Evolutionary conservation across 2,329 filamentous ascomycete genomes (phyloP).

Genomic region (Xylaria multiplex): DNA sequence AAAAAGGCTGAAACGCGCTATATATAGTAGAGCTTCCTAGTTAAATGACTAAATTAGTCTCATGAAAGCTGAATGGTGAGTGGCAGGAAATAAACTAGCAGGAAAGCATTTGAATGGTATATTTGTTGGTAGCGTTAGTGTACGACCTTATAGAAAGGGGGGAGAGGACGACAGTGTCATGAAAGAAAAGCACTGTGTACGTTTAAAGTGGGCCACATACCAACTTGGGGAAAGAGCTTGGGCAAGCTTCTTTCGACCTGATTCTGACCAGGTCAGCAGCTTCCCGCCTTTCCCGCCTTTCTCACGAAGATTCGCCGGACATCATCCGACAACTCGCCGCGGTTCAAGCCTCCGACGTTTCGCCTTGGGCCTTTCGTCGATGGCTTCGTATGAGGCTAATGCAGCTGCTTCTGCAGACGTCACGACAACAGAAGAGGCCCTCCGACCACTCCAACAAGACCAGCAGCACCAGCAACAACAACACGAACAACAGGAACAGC

Average conservation of each 20-base stretch:
- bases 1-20: too few species aligned
- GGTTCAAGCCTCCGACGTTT: slow-evolving; percentile 32
- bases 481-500: slow-evolving; percentile 16
- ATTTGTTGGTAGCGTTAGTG: too few species aligned
- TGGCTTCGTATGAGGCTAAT: slow-evolving; percentile 45
- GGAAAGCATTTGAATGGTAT: too few species aligned
- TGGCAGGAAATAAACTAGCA: too few species aligned
- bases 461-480: slow-evolving; percentile 7
- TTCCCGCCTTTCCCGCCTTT: slow-evolving; percentile 32
- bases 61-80: too few species aligned
- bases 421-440: slow-evolving; percentile 10
- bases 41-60: too few species aligned
- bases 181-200: background rate
- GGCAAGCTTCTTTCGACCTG: too few species aligned
- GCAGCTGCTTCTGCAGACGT: slow-evolving; percentile 29
- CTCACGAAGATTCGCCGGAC: slow-evolving; percentile 49
- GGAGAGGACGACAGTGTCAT: too few species aligned
- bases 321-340: slow-evolving; percentile 48
- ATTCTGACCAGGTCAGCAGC: background rate
- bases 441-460: background rate
- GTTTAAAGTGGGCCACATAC: slow-evolving; percentile 2
- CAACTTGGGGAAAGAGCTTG: slow-evolving; percentile 13
- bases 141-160: too few species aligned
- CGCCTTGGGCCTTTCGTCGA: slow-evolving; percentile 28
- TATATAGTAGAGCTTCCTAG: too few species aligned